Evolutionary conservation across 106 monocot genomes (phyloP).

Genomic region (Dendrobium huoshanense): DNA sequence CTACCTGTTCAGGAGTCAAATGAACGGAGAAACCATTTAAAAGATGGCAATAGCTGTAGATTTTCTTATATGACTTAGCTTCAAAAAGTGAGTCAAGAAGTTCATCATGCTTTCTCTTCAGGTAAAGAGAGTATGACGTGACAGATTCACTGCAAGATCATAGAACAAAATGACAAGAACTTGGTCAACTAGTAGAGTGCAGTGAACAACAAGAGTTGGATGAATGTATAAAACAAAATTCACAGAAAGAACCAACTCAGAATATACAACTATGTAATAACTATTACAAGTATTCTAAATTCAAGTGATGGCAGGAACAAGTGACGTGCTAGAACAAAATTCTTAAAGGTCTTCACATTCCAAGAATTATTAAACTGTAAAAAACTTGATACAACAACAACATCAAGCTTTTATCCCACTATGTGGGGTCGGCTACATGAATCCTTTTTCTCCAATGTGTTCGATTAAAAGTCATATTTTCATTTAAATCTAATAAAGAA

Average conservation of each 20-base stretch:
- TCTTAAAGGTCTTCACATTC: not conserved
- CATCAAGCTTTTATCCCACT: too few species aligned
- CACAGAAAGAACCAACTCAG: not conserved
- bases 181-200: not conserved
- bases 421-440: too few species aligned
- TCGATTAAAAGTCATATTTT: too few species aligned
- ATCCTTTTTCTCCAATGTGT: too few species aligned
- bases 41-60: conserved; percentile 90
- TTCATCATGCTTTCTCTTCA: conserved; percentile 68
- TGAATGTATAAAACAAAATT: not conserved
- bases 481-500: too few species aligned
- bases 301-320: not conserved
- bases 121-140: conserved; percentile 74
- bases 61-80: conserved; percentile 71
- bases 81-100: conserved; percentile 85
- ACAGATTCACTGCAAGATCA: conserved; percentile 54
- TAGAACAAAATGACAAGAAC: not conserved
- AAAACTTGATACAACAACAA: too few species aligned
- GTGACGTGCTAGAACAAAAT: not conserved
- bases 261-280: not conserved
- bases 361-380: not conserved
- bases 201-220: not conserved
- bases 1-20: conserved; percentile 72
- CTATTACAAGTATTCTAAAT: not conserved
- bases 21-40: conserved; percentile 92